These are phyloP conservation scores for Fraxinus anomala DNA, from an alignment of 257 asterid genomes.

Conservation along the genomic window DNA sequence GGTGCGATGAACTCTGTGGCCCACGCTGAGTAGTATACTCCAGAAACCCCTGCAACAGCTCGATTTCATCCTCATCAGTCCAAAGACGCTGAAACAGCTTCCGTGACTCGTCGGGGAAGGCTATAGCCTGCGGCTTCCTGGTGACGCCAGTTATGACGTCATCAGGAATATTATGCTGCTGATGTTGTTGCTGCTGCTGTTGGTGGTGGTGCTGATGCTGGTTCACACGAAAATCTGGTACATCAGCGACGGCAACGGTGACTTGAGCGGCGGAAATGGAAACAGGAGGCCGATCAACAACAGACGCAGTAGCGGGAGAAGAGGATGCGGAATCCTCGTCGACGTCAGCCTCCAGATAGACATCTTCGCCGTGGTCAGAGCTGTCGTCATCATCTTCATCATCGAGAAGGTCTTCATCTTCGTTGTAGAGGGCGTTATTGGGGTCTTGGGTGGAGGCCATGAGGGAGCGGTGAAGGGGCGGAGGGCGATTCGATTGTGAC, in stretches of 20 bases:
- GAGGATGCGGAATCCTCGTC: conserved; percentile 72
- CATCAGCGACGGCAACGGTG: conserved; percentile 61
- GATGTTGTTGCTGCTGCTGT: conserved; percentile 4
- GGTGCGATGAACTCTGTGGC: conserved; percentile 60
- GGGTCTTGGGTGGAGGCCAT: conserved; percentile 39
- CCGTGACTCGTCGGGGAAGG: conserved; percentile 66
- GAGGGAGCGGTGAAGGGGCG: too few species aligned
- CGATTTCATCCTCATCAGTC: conserved; percentile 97
- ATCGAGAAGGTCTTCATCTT: conserved; percentile 57
- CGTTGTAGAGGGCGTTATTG: conserved; percentile 35
- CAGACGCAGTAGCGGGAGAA: conserved; percentile 37
- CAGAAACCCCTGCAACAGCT: conserved; percentile 76
- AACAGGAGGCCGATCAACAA: conserved; percentile 39
- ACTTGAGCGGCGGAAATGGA: conserved; percentile 42
- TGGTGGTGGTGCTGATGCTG: background rate
- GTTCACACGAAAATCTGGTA: conserved; percentile 40
- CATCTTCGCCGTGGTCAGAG: conserved; percentile 50
- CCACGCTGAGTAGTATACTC: conserved; percentile 79
- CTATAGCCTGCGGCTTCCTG: conserved; percentile 45
- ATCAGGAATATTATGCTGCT: conserved; percentile 2
- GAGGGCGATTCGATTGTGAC: background rate
- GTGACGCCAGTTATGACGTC: conserved; percentile 26
- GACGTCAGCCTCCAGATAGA: conserved; percentile 35
- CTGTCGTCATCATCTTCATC: conserved; percentile 45
- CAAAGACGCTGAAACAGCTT: conserved; percentile 90